Percentiles rank a stretch among this genome's conserved stretches.
Evolutionary conservation across 2,329 filamentous ascomycete species (phyloP).

Genomic region (Hypoxylon sp.): DNA sequence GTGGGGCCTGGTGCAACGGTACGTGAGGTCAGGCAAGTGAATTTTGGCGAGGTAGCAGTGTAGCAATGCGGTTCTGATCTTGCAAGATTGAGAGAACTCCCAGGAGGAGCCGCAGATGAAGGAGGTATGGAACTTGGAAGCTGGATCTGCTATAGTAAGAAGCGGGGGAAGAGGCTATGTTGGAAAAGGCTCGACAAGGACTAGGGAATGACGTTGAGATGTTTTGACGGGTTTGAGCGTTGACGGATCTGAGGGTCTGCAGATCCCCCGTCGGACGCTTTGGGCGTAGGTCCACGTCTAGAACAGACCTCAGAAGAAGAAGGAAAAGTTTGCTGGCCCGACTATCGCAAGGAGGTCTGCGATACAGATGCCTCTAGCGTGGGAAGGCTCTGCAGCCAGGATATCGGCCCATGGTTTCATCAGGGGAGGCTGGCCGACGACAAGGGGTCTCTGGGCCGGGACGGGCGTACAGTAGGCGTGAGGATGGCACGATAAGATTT

Average conservation of each 20-base stretch:
- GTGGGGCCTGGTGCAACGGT: conserved; percentile 46
- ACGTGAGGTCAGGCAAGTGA: conserved; percentile 37
- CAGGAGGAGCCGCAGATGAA: conserved; percentile 36
- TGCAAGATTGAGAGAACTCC: conserved; percentile 19
- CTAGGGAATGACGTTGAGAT: conserved; percentile 29
- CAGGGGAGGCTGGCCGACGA: conserved; percentile 40
- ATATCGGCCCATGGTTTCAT: conserved; percentile 47
- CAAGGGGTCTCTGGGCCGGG: conserved; percentile 37
- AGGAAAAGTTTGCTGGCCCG: conserved; percentile 36
- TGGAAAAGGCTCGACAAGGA: conserved; percentile 20
- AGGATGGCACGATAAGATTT: conserved; percentile 38
- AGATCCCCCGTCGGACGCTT: conserved; percentile 23
- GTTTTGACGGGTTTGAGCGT: conserved; percentile 2
- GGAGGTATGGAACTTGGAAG: conserved; percentile 23
- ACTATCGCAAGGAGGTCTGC: conserved; percentile 32
- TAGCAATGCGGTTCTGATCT: conserved; percentile 34
- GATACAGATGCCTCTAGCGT: conserved; percentile 33
- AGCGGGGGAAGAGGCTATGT: conserved; percentile 9
- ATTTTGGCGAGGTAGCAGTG: conserved; percentile 19
- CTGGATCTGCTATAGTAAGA: conserved; percentile 18
- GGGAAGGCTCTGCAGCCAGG: conserved; percentile 40
- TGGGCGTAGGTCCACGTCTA: conserved; percentile 18
- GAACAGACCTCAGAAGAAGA: conserved; percentile 25
- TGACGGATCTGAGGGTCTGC: conserved; percentile 29
- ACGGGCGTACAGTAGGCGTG: conserved; percentile 32